Evolutionary conservation across 2,329 filamentous ascomycete species (phyloP).

Genomic region (Colletotrichum neosansevieriae): DNA sequence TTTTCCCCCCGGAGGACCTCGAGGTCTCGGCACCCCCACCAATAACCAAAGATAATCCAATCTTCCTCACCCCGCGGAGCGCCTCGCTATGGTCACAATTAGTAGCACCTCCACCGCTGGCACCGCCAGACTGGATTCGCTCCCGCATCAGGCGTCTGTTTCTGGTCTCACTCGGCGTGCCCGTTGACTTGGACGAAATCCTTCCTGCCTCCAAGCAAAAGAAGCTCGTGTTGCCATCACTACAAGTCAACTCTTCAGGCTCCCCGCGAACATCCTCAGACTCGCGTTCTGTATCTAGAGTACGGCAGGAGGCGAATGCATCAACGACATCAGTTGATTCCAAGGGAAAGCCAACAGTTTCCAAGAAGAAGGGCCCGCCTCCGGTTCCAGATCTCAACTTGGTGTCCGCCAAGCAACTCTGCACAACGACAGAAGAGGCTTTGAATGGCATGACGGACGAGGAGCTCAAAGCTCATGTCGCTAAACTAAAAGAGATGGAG

Average conservation of each 20-base stretch:
- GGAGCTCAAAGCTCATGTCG: slow-evolving; percentile 80
- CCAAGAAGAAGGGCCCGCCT: slow-evolving; percentile 67
- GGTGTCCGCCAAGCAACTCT: slow-evolving; percentile 81
- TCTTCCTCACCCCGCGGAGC: slow-evolving; percentile 87
- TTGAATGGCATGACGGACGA: slow-evolving; percentile 81
- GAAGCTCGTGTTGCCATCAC: slow-evolving; percentile 92
- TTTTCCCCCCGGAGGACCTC: slow-evolving; percentile 72
- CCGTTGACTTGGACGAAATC: slow-evolving; percentile 97
- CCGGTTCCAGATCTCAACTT: slow-evolving; percentile 83
- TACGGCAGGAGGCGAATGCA: slow-evolving; percentile 63
- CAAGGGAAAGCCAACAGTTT: slow-evolving; percentile 63
- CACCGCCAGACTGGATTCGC: slow-evolving; percentile 97
- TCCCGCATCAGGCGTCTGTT: slow-evolving; percentile 95
- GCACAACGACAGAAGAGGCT: slow-evolving; percentile 86
- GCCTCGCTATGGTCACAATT: slow-evolving; percentile 96
- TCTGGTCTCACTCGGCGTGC: slow-evolving; percentile 93
- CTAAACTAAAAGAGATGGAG: slow-evolving; percentile 76
- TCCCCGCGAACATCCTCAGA: slow-evolving; percentile 69
- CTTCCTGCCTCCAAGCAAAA: slow-evolving; percentile 97
- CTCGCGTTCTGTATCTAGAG: slow-evolving; percentile 60
- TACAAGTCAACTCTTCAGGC: slow-evolving; percentile 63
- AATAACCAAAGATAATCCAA: slow-evolving; percentile 67
- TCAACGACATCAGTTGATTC: slow-evolving; percentile 71
- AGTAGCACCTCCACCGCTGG: slow-evolving; percentile 91
- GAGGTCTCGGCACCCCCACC: slow-evolving; percentile 64